Evolutionary conservation across 78 protist species (phyloP).

Genomic region (Dictyostelium discoideum): DNA sequence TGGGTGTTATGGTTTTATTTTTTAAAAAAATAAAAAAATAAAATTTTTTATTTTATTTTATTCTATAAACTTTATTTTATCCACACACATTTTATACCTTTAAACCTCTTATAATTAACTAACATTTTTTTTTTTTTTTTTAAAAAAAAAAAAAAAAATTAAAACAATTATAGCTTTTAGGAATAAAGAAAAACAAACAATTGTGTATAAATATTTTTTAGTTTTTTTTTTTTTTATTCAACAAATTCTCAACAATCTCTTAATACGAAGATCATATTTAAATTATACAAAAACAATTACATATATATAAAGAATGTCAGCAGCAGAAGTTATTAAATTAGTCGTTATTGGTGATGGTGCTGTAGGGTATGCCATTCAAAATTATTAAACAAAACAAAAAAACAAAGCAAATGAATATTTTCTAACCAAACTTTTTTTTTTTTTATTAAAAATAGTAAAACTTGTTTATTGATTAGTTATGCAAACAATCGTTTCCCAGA

Average conservation of each 20-base stretch:
- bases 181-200: neutral
- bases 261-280: neutral
- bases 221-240: neutral
- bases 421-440: neutral
- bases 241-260: neutral
- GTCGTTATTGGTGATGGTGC: slow-evolving; percentile 90
- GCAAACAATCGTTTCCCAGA: slow-evolving; percentile 92
- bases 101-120: neutral
- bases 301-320: slow-evolving; percentile 49
- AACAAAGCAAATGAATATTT: neutral
- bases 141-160: neutral
- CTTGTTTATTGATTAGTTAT: slow-evolving; percentile 85
- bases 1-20: neutral
- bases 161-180: neutral
- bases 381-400: neutral
- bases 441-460: slow-evolving; percentile 6
- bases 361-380: slow-evolving; percentile 56
- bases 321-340: slow-evolving; percentile 73
- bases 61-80: neutral
- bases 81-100: neutral
- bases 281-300: neutral
- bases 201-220: neutral
- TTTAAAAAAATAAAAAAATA: neutral
- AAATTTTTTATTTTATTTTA: neutral
- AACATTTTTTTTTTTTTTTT: no score